Base-by-base conservation (phyloP, 1,284 basidiomycete species). In the Trichosporon sp. region DNA sequence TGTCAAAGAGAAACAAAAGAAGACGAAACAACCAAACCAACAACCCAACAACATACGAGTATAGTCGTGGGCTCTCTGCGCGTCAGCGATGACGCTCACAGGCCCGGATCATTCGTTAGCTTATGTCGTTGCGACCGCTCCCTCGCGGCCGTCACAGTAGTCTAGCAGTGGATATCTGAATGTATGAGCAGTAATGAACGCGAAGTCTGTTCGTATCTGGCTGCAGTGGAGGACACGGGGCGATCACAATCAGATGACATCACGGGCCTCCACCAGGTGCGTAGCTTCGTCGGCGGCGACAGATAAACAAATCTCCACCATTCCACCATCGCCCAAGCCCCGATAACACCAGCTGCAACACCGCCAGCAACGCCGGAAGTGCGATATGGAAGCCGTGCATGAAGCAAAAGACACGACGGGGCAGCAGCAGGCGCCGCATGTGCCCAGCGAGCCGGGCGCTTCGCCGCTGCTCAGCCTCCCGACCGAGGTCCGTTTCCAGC, bases 121-220 rank as follows among this genome's bases (percentile, higher is more conserved):
- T 58, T 31, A 58, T 58, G 53, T 58, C 29, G 13, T 27, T 15
- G 27, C 53, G 53, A 2, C 15, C 53, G 11, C 25, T n/a, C 12
- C 15, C 25, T 31, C 27, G 53, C n/a, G 31, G 25, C 25, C 18
- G 62, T 44, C 18, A n/a, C 25, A 31, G 15, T 58, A 58, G 53
- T 65, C 60, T 70, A 70, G 69, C 65, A 70, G 66, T 63, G 69
- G 65, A 67, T 35, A 70, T 65, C 69, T 69, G 65, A 69, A 70
- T 70, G 69, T 70, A 70, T 62, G 56, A 70, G 68, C 68, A 65
- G 68, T 70, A 70, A 58, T 58, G 47, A 51, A 23, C 12, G 47
- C 47, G 38, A 42, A n/a, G 21, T 9, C 47, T 5, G 13, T 12
- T 34, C 42, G 35, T 2, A 38, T 32, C 9, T 7, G 7, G 35